Evolutionary conservation across 2,329 filamentous ascomycete genomes (phyloP).

Genomic region (Fusarium sp.): DNA sequence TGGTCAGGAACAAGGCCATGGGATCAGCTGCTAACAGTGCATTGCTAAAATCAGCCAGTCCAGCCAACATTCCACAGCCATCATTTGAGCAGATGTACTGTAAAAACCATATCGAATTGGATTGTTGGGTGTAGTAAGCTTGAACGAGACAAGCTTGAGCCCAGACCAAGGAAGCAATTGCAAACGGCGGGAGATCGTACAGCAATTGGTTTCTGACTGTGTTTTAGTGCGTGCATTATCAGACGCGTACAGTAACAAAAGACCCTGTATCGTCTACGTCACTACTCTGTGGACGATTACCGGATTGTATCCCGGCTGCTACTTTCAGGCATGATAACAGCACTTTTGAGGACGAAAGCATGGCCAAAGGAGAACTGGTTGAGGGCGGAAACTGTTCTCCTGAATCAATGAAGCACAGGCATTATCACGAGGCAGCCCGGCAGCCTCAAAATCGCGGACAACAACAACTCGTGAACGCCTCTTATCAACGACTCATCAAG

Average conservation of each 20-base stretch:
- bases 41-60: background rate
- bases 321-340: background rate
- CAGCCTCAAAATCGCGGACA: background rate
- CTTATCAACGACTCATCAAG: constrained; percentile 44
- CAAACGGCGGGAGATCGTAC: background rate
- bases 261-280: constrained; percentile 27
- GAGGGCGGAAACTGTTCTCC: background rate
- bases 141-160: background rate
- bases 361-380: background rate
- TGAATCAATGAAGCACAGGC: background rate
- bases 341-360: background rate
- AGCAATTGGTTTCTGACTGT: constrained; percentile 20
- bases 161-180: background rate
- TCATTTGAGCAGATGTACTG: background rate
- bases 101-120: background rate
- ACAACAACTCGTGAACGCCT: constrained; percentile 24
- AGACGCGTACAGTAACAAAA: constrained; percentile 20
- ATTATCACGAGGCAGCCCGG: constrained; percentile 3
- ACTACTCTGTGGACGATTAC: constrained; percentile 17
- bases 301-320: background rate
- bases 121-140: background rate
- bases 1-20: background rate
- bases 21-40: background rate
- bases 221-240: constrained; percentile 39
- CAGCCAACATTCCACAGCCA: background rate